Base-by-base conservation (phyloP, 23 red algal genomes). In the Gracilaria domingensis region DNA sequence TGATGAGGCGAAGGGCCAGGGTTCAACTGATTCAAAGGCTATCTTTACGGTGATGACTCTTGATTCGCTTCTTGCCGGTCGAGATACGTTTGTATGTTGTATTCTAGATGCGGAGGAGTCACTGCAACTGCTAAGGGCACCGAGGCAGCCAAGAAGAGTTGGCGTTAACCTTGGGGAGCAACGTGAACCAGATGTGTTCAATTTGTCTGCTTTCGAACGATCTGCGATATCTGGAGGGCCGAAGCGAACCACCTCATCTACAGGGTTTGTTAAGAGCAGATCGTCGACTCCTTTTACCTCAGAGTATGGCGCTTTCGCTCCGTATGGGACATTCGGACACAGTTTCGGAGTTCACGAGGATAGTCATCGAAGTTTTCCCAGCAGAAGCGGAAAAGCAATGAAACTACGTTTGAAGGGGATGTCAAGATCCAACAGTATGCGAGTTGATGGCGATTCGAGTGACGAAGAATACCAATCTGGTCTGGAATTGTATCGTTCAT, bases 1-100 rank as follows among this genome's bases (percentile, higher is more conserved):
- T 26, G 49, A 62, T 53, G 83, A 86, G 18, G 81, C 70, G 14
- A 62, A 83, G 4, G 58, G 66, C 28, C 78, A 66, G 8, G 82
- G 82, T 29, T 87, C 82, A 58, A 94, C 83, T n/a, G 93, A 95
- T 75, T 84, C 84, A 42, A 81, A 88, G 36, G 75, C 93, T 2
- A 88, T 95, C n/a, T 95, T 95, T 38, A 95, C 93, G 2, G 85
- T 95, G 32, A 95, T 95, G 93, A 91, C 93, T 17, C 79, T 95
- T 55, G 93, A 95, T 40, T 91, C 85, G 18, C 79, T 95, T n/a
- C 51, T 95, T 23, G 81, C 80, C 39, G 80, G 66, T 44, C 61
- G 61, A 54, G 75, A 91, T 58, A 95, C 86, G 4, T 95, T 89
- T 67, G 93, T 95, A n/a, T 95, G 93, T 75, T 95, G 87, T 34